These are phyloP conservation scores for Rhazya stricta DNA, from an alignment of 257 asterid species.

Conservation along the genomic window DNA sequence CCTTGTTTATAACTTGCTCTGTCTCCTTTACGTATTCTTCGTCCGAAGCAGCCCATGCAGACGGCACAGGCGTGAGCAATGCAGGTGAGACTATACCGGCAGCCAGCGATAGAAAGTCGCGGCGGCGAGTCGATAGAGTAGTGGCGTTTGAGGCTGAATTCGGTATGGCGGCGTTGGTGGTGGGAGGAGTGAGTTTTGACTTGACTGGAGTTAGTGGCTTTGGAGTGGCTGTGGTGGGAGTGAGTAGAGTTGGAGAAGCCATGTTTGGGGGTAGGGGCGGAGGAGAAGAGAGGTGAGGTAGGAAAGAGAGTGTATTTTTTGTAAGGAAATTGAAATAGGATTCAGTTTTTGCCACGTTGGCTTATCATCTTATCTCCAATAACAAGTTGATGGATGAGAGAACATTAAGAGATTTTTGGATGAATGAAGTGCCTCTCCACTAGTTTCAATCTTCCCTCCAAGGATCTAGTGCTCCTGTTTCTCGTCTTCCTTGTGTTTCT, in stretches of 20 bases:
- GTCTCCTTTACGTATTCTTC: slow-evolving; percentile 82
- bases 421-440: slow-evolving; percentile 17
- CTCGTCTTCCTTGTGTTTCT: too few species aligned
- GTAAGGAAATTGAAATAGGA: slow-evolving; percentile 23
- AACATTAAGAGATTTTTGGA: slow-evolving; percentile 17
- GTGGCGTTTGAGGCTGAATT: slow-evolving; percentile 14
- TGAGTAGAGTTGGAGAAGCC: slow-evolving; percentile 64
- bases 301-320: neutral
- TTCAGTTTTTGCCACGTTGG: slow-evolving; percentile 49
- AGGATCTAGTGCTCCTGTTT: neutral
- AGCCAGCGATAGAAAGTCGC: slow-evolving; percentile 45
- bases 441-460: too few species aligned
- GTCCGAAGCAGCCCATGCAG: slow-evolving; percentile 51
- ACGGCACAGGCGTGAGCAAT: slow-evolving; percentile 25
- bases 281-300: neutral
- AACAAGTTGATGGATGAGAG: slow-evolving; percentile 44
- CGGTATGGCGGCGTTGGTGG: slow-evolving; percentile 8
- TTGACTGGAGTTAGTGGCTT: slow-evolving; percentile 39
- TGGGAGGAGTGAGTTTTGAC: slow-evolving; percentile 30
- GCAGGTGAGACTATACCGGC: slow-evolving; percentile 30
- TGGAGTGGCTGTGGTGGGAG: slow-evolving; percentile 46
- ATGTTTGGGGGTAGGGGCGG: slow-evolving; percentile 20
- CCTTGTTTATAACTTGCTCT: slow-evolving; percentile 58
- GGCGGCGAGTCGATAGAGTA: slow-evolving; percentile 40
- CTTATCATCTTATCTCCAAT: slow-evolving; percentile 72